Conservation (phyloP, 805 yeast species). For the Torulaspora microellipsoides region DNA sequence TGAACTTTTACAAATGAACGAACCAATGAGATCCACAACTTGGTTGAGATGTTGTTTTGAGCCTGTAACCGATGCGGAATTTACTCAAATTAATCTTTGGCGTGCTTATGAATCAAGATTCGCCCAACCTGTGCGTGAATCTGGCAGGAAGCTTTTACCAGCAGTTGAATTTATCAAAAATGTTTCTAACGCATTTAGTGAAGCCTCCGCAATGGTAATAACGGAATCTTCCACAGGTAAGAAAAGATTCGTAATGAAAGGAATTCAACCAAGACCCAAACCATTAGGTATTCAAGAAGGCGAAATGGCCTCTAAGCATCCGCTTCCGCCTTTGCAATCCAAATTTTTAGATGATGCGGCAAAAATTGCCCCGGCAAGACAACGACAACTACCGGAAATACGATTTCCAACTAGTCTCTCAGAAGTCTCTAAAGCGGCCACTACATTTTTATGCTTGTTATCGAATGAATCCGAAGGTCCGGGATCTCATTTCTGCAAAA, state of each 20-base stretch:
- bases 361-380: conserved; percentile 21
- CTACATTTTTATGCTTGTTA: conserved; percentile 31
- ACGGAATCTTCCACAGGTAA: conserved; percentile 56
- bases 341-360: conserved; percentile 20
- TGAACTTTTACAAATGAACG: conserved; percentile 62
- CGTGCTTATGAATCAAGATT: conserved; percentile 88
- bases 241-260: conserved; percentile 86
- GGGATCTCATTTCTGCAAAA: conserved; percentile 28
- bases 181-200: conserved; percentile 82
- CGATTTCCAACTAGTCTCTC: conserved; percentile 29
- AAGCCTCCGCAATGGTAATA: conserved; percentile 90
- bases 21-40: conserved; percentile 86
- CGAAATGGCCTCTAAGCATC: conserved; percentile 37
- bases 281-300: conserved; percentile 49
- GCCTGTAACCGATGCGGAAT: conserved; percentile 72
- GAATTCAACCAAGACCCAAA: conserved; percentile 78
- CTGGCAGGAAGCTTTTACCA: conserved; percentile 64
- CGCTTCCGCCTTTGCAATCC: conserved; percentile 16
- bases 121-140: conserved; percentile 49
- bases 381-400: conserved; percentile 25
- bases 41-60: conserved; percentile 94
- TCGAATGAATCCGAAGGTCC: conserved; percentile 30
- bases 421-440: conserved; percentile 32
- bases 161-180: conserved; percentile 97
- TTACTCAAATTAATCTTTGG: conserved; percentile 94